Evolutionary conservation across 176 grass and related monocot genomes (phyloP), one percentile per base, ranked within the genome.

Genomic region (Olyra latifolia): DNA sequence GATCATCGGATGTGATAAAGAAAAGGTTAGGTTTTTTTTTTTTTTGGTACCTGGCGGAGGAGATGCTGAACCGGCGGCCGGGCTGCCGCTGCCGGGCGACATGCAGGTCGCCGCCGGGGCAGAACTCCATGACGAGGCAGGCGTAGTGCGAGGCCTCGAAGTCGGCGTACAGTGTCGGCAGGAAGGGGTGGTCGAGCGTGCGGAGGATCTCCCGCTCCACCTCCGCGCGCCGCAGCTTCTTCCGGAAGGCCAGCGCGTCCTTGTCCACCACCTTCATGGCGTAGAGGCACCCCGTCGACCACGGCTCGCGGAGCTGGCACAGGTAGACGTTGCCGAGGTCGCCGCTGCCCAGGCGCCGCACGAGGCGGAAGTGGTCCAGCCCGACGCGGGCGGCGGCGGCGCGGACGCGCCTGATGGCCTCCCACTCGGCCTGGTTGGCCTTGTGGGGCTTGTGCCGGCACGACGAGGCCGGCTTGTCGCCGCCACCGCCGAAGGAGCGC

Each of bases 61-160:
- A 81, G 52, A 94, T 29, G 77, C 28, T 72, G 82, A 94, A 97
- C 15, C 91, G 87, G 40, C 91, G 69, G 27, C 84, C 87, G 4
- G 82, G 85, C 75, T 97, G 94, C 11, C 91, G 82, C 42, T 97
- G 94, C 27, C 91, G 94, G 35, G 80, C 84, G 20, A 97, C 94
- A 35, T 97, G 94, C 39, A 97, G 75, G 79, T 97, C 94, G 9
- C 91, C 94, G 53, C 94, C 94, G 66, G 89, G 83, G 78, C 94
- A 97, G 84, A 86, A 97, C 94, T 97, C 94, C 91, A 94, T 97
- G 70, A 97, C 88, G 22, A 97, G 87, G 83, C 91, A 97, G 27
- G 94, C 88, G 49, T 97, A 97, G 90, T 97, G 91, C 4, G 91
- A 88, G 0, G 89, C 94, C 17, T 97, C 91, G 52, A 97, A 97